These are phyloP conservation scores for Aspergillus wentii DNA, from an alignment of 495 filamentous ascomycete species.

Conservation along the genomic window DNA sequence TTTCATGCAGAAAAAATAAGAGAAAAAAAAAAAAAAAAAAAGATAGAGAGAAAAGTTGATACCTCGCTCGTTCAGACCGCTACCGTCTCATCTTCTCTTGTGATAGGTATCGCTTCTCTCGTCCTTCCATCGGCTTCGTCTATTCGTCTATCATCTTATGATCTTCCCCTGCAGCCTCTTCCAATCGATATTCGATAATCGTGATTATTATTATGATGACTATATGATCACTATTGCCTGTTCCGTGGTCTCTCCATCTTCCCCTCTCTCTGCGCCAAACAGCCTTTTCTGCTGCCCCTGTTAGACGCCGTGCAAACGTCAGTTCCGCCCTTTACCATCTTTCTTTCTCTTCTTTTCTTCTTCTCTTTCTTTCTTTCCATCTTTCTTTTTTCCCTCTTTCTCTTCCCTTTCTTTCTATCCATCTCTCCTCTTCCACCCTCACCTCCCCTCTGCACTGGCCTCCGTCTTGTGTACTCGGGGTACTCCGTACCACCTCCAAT, in stretches of 20 bases:
- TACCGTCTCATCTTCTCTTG: slow-evolving; percentile 1
- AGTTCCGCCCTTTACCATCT: slow-evolving; percentile 7
- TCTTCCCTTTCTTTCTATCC: slow-evolving; percentile 1
- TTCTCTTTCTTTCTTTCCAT: not conserved
- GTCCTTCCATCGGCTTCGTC: too few relatives aligned
- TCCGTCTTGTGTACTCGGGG: slow-evolving; percentile 4
- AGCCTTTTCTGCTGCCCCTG: too few relatives aligned
- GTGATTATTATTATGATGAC: too few relatives aligned
- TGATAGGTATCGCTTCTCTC: too few relatives aligned
- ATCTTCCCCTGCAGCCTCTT: too few relatives aligned
- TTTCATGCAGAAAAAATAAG: not conserved
- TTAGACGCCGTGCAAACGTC: slow-evolving; percentile 17
- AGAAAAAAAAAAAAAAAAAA: not conserved
- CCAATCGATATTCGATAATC: too few relatives aligned
- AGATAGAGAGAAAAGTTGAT: not conserved
- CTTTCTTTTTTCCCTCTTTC: slow-evolving; percentile 2
- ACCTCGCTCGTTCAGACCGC: not conserved
- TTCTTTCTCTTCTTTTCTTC: not conserved
- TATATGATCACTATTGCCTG: too few relatives aligned
- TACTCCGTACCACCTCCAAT: slow-evolving; percentile 1
- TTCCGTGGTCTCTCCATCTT: too few relatives aligned
- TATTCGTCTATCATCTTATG: too few relatives aligned
- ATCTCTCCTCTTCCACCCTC: slow-evolving; percentile 1
- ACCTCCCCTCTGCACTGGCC: slow-evolving; percentile 7
- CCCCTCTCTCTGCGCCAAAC: too few relatives aligned